Conservation (phyloP, 23 red algal species). For the Porphyridium purpureum region DNA sequence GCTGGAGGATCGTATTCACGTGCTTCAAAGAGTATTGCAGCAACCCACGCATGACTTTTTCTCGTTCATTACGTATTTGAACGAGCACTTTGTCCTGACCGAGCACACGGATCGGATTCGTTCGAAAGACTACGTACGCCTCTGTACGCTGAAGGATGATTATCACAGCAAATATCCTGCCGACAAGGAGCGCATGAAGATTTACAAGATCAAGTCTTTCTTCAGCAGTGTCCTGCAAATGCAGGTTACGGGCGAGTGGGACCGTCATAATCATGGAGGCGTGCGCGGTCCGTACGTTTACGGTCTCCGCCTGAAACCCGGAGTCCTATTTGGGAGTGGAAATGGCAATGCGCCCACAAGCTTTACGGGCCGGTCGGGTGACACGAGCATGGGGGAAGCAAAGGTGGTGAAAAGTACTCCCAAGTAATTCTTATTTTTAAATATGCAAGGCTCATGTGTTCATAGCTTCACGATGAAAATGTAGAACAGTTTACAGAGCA, state of each 20-base stretch:
- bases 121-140: conserved; percentile 63
- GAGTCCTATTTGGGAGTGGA: no score
- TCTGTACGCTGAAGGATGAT: conserved; percentile 85
- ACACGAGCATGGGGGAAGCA: no score
- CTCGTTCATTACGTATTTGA: conserved; percentile 40
- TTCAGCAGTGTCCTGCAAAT: conserved; percentile 39
- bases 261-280: conserved; percentile 75
- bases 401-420: no score
- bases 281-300: conserved; percentile 96
- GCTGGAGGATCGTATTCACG: no score
- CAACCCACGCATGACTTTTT: not conserved
- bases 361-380: no score
- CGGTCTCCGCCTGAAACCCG: conserved; percentile 16
- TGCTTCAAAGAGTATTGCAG: not conserved
- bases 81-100: conserved; percentile 59
- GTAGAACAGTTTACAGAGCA: no score
- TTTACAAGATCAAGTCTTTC: conserved; percentile 28
- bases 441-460: no score
- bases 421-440: no score
- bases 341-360: no score
- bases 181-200: conserved; percentile 18
- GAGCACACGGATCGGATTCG: conserved; percentile 51
- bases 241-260: conserved; percentile 94
- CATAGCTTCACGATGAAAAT: no score
- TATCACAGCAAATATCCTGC: conserved; percentile 46